Percentiles rank a stretch among this genome's conserved stretches.
Evolutionary conservation across 225 moss, liverwort and hornwort species (phyloP).

Genomic region (Asterella californica): DNA sequence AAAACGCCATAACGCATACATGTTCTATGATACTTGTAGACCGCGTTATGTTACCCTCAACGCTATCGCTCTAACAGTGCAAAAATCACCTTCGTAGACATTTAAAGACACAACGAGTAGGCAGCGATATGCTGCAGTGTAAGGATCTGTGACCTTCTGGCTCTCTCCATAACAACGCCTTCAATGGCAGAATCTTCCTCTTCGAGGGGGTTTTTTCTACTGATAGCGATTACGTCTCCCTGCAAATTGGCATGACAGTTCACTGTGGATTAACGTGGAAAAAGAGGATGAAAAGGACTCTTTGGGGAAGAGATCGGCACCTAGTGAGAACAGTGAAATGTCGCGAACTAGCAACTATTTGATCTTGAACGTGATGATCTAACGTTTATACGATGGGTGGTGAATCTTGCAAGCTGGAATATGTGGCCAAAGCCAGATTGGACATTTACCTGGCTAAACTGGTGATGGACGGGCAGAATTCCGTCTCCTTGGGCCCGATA

Average conservation of each 20-base stretch:
- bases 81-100: not conserved
- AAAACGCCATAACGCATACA: not conserved
- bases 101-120: not conserved
- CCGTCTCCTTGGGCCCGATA: constrained; percentile 57
- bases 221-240: constrained; percentile 87
- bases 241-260: constrained; percentile 26
- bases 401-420: not conserved
- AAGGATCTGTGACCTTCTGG: constrained; percentile 55
- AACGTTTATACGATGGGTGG: not conserved
- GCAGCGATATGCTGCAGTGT: not conserved
- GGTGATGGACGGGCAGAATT: constrained; percentile 71
- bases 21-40: not conserved
- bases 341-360: not conserved
- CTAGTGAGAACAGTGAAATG: too few relatives aligned
- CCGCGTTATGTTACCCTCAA: not conserved
- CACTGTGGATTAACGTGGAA: not conserved
- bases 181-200: constrained; percentile 75
- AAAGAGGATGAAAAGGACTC: not conserved
- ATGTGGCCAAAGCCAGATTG: not conserved
- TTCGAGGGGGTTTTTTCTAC: constrained; percentile 73
- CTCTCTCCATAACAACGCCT: constrained; percentile 94
- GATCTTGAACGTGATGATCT: not conserved
- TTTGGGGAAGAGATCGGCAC: not conserved
- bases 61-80: not conserved
- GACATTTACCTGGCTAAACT: constrained; percentile 68